A percentile compares a stretch with the other conserved stretches of the same genome.
phyloP scores from a whole-genome alignment of 495 filamentous ascomycete genomes.

The Penicillium cataractarum region DNA sequence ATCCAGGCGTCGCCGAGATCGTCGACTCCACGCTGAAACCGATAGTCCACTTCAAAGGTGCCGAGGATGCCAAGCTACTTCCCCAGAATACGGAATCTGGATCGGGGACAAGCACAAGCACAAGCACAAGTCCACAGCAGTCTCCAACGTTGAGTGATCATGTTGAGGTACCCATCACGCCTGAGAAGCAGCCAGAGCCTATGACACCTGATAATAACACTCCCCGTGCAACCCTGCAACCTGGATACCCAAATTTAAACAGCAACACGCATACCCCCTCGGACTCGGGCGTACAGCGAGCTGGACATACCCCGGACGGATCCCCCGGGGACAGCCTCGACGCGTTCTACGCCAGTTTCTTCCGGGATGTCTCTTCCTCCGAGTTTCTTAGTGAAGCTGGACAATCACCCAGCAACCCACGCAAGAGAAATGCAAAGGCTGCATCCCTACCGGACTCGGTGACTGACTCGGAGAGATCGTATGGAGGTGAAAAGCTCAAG shows the following conservation, averaged over 20 bases:
- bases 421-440: slow-evolving; percentile 17
- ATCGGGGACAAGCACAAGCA: not conserved
- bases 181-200: not conserved
- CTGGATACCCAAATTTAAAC: not conserved
- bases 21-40: not conserved
- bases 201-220: not conserved
- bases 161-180: not conserved
- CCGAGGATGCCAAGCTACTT: not conserved
- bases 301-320: slow-evolving; percentile 4
- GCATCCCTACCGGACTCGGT: slow-evolving; percentile 19
- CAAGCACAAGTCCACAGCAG: not conserved
- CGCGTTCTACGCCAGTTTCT: slow-evolving; percentile 3
- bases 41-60: not conserved
- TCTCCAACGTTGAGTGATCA: not conserved
- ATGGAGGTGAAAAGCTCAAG: slow-evolving; percentile 4
- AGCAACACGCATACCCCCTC: slow-evolving; percentile 1
- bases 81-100: not conserved
- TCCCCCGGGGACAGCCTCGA: slow-evolving; percentile 1
- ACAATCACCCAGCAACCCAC: not conserved
- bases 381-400: not conserved
- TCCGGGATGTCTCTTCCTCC: not conserved
- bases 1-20: not conserved
- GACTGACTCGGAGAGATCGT: slow-evolving; percentile 18
- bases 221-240: not conserved
- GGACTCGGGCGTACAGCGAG: slow-evolving; percentile 5